Conservation (phyloP, 345 rosid genomes). For the Durio zibethinus region DNA sequence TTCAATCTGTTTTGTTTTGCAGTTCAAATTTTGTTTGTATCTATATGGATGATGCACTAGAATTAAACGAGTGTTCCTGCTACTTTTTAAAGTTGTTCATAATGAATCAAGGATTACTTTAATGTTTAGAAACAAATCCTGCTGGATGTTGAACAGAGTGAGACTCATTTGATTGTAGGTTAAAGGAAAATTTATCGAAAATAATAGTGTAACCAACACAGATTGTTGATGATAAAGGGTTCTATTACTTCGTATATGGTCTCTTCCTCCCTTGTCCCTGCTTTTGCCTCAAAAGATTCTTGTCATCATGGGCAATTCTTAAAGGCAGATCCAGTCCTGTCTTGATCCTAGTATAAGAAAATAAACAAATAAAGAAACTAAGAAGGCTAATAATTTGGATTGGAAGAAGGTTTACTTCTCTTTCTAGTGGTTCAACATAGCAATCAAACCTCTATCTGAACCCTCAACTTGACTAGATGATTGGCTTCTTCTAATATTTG, state of each 20-base stretch:
- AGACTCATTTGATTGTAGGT: constrained; percentile 3
- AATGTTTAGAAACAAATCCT: not conserved
- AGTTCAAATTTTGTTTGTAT: not conserved
- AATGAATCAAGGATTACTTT: constrained; percentile 2
- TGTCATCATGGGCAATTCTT: not conserved
- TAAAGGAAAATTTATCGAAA: not conserved
- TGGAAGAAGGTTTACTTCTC: not conserved
- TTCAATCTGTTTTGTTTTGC: not conserved
- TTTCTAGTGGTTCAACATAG: not conserved
- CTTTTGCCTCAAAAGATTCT: constrained; percentile 4
- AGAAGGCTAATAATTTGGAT: not conserved
- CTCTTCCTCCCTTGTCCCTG: not conserved
- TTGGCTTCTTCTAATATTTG: not conserved
- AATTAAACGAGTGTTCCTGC: not conserved
- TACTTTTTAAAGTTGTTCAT: not conserved
- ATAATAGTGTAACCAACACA: not conserved
- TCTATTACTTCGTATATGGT: not conserved
- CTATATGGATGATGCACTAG: not conserved
- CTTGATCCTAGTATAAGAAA: not conserved
- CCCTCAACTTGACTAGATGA: not conserved
- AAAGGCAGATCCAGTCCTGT: not conserved
- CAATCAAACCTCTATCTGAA: not conserved
- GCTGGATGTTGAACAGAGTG: not conserved
- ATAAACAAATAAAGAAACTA: not conserved
- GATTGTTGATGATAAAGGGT: not conserved